Evolutionary conservation across 2,329 filamentous ascomycete genomes (phyloP).

Genomic region (Microcyclospora tardicrescens): DNA sequence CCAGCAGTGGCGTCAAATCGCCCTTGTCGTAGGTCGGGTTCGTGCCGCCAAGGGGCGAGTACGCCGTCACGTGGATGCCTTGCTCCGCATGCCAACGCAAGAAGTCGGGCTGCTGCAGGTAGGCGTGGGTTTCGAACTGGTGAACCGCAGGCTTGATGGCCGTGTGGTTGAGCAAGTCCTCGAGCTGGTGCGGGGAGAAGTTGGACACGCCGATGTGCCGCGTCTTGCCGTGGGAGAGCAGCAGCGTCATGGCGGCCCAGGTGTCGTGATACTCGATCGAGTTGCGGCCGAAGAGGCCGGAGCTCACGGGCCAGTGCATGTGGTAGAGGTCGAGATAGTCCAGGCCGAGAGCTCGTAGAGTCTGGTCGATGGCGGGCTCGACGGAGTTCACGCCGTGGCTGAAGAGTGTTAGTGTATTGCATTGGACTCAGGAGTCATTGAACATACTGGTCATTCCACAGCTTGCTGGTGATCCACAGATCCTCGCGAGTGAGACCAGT

Average conservation of each 20-base stretch:
- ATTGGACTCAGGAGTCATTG: neutral
- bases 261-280: conserved; percentile 29
- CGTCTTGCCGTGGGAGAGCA: conserved; percentile 47
- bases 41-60: conserved; percentile 34
- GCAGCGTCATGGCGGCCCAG: conserved; percentile 55
- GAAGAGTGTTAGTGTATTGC: conserved; percentile 1
- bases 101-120: conserved; percentile 44
- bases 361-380: conserved; percentile 22
- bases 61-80: conserved; percentile 41
- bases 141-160: conserved; percentile 55
- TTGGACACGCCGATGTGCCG: conserved; percentile 68
- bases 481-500: conserved; percentile 22
- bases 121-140: conserved; percentile 64
- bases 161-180: conserved; percentile 42
- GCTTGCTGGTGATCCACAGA: conserved; percentile 27
- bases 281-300: conserved; percentile 7
- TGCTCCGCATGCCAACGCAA: conserved; percentile 38
- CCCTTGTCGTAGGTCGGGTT: conserved; percentile 33
- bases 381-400: conserved; percentile 20
- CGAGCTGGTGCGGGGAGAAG: conserved; percentile 44
- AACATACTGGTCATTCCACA: conserved; percentile 25
- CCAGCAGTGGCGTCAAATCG: conserved; percentile 24
- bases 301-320: conserved; percentile 32
- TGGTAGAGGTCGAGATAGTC: conserved; percentile 33
- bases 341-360: conserved; percentile 27